Percentiles rank a stretch among this genome's conserved stretches.
Evolutionary conservation across 345 rosid genomes (phyloP).

Genomic region (Chamaenerion angustifolium): DNA sequence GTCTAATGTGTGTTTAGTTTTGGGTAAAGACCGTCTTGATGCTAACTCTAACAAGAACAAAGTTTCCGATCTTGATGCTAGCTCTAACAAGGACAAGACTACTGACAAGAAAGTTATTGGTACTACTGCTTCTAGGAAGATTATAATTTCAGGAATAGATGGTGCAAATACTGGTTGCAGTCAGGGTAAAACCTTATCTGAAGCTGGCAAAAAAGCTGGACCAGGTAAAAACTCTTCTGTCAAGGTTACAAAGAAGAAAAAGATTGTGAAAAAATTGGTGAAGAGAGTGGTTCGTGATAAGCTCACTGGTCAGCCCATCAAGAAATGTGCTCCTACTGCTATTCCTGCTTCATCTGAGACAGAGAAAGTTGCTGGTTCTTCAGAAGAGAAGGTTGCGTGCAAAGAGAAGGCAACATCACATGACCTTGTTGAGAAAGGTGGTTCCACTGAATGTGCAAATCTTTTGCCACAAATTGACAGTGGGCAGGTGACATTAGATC

Average conservation of each 20-base stretch:
- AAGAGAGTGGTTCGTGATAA: constrained; percentile 18
- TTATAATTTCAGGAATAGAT: constrained; percentile 16
- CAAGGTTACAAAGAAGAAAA: constrained; percentile 45
- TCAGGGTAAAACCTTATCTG: constrained; percentile 5
- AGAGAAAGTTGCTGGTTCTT: constrained; percentile 12
- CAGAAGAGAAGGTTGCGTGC: constrained; percentile 10
- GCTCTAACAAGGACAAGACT: background rate
- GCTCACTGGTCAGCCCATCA: constrained; percentile 6
- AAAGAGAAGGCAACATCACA: constrained; percentile 10
- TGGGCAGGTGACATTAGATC: constrained; percentile 15
- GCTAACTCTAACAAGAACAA: constrained; percentile 10
- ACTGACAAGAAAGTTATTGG: background rate
- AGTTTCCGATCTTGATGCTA: background rate
- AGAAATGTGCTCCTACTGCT: constrained; percentile 15
- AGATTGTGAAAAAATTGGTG: constrained; percentile 27
- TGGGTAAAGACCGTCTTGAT: constrained; percentile 6
- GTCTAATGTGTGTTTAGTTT: constrained; percentile 10
- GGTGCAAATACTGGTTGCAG: constrained; percentile 18
- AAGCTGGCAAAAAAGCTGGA: constrained; percentile 18
- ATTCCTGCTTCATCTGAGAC: constrained; percentile 9
- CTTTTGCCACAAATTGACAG: constrained; percentile 14
- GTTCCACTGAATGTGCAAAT: constrained; percentile 11
- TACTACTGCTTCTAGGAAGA: constrained; percentile 8
- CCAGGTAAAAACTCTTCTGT: constrained; percentile 14
- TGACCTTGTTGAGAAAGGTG: constrained; percentile 14